Base-by-base conservation (phyloP, 1,284 basidiomycete species). In the Earliella scabrosa region DNA sequence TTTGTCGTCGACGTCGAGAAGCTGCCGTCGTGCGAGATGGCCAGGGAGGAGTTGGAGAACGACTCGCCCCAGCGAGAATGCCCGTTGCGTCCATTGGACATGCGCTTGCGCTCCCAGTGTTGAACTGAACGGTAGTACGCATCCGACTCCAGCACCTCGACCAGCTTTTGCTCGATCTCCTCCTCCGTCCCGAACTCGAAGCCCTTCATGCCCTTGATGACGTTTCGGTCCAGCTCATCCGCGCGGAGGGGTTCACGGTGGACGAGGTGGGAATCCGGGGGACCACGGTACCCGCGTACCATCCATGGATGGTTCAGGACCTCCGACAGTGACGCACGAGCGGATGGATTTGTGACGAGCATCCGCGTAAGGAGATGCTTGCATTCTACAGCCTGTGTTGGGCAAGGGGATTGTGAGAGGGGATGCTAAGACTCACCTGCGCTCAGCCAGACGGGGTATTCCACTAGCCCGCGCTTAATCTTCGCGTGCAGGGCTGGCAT, bases 401-500 rank as follows among this genome's bases (percentile, higher is more conserved):
- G n/a, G n/a, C n/a, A n/a, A n/a, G n/a, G n/a, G n/a, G n/a, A n/a
- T n/a, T n/a, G n/a, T n/a, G n/a, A n/a, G n/a, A n/a, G n/a, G n/a
- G n/a, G n/a, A n/a, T n/a, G n/a, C n/a, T n/a, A n/a, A n/a, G n/a
- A 59, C 87, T 66, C 69, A 93, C 93, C 93, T 66, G 91, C 86
- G 67, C 92, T 96, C 18, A 99, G 80, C 97, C 97, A 99, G 9
- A 93, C 91, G 0, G 97, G 97, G 70, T 99, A 99, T 71, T 99
- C 97, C 45, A 98, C 96, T 41, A 96, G 77, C 1, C 97, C 97
- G 2, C 95, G 86, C 75, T 99, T 99, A 77, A 99, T 99, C 79
- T 99, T 99, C 38, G 97, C 97, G 71, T 99, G 97, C 47, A 99
- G 77, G 0, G 96, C 97, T 2, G 97, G 97, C 97, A 99, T 99